phyloP scores from a whole-genome alignment of 2,329 filamentous ascomycete species.

The Fusarium longipes region DNA sequence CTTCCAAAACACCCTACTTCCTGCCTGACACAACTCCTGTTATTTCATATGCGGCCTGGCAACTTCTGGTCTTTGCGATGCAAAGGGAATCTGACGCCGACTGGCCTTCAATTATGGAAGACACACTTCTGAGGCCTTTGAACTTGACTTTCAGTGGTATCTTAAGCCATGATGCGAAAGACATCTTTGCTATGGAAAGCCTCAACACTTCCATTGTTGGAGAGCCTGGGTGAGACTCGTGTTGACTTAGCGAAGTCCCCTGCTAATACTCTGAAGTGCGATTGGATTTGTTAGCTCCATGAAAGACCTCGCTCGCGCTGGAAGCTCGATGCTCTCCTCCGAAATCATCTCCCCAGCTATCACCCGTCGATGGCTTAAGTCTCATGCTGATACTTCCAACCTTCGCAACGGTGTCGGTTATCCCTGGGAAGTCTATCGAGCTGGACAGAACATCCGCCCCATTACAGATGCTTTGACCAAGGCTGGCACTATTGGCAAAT shows the following conservation, averaged over 20 bases:
- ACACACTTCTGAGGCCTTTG: conserved; percentile 8
- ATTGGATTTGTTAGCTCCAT: conserved; percentile 36
- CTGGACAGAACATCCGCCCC: conserved; percentile 37
- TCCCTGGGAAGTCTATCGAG: conserved; percentile 51
- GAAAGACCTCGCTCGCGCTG: conserved; percentile 35
- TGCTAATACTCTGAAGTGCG: conserved; percentile 4
- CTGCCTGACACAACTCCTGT: conserved; percentile 35
- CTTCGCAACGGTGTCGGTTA: conserved; percentile 50
- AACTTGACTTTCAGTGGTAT: conserved; percentile 27
- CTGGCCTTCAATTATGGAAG: conserved; percentile 12
- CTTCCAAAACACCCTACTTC: conserved; percentile 27
- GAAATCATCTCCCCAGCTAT: conserved; percentile 31
- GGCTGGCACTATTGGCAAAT: conserved; percentile 44
- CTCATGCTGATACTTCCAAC: conserved; percentile 48
- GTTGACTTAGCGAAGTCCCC: accelerated
- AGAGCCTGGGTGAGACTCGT: conserved; percentile 24
- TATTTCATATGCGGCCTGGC: conserved; percentile 39
- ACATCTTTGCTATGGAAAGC: conserved; percentile 19
- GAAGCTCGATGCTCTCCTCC: conserved; percentile 37
- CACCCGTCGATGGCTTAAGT: conserved; percentile 50
- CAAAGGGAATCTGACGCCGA: background rate
- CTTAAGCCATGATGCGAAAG: background rate
- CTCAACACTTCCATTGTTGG: conserved; percentile 21
- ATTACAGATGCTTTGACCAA: conserved; percentile 47
- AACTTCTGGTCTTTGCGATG: conserved; percentile 38